Evolutionary conservation across 164 flowering plant species (phyloP), one percentile per base, ranked within the genome.

Genomic region (Litsea cubeba): DNA sequence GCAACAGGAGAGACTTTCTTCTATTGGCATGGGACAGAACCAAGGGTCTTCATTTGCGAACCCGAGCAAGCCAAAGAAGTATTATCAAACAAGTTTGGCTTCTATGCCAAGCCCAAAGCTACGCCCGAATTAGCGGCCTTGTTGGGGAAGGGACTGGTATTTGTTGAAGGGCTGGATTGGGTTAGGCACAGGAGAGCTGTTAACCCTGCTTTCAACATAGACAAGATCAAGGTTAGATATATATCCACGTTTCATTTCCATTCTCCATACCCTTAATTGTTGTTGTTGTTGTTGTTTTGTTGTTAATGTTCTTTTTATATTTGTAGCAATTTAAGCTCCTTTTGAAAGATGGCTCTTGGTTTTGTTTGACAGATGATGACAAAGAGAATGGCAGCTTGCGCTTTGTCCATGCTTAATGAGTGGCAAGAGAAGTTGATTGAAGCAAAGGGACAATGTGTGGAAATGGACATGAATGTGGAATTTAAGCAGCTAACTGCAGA

Each of bases 1-100:
- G 17, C 3, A 1, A 66, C 84, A 80, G 82, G 86, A 68, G 78
- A 82, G 11, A 71, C 49, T 3, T 77, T 80, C 71, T 72, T 84
- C 24, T 82, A 75, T 30, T 80, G 84, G 84, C 70, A 67, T 68
- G 86, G 86, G 64, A 68, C 72, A 49, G 60, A 71, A 28, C 83
- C 84, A 8, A 71, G 81, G 72, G 6, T 84, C 49, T 72, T 60
- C 62, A 80, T 82, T 18, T 23, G 62, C 1, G 82, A 83, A 25
- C 73, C 80, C 0, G 77, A 81, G 49, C 49, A 81, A 62, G 81
- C 71, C 35, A 83, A 81, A 65, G 76, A 83, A n/a, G 71, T 78
- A 23, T 65, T 83, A 17, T 76, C 80, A 1, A 81, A 67, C 65
- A 79, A 81, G 77, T 79, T 79, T 35, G 83, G 77, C 5, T 80